Conservation (phyloP, 371 early-diverging fungal species). For the Lichtheimia corymbifera region DNA sequence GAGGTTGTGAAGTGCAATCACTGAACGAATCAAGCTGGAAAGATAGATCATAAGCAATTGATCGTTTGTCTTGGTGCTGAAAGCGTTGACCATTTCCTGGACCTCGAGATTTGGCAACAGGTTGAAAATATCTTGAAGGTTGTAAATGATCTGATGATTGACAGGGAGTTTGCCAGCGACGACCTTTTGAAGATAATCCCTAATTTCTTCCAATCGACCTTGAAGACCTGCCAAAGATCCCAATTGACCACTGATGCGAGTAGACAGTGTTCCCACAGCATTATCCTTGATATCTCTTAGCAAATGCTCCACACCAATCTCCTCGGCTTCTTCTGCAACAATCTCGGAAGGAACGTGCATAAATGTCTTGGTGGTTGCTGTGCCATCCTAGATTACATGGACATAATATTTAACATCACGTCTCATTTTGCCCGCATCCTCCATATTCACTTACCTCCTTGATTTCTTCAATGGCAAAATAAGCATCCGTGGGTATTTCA, state of each 20-base stretch:
- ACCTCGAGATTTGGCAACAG: conserved; percentile 87
- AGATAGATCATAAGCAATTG: conserved; percentile 91
- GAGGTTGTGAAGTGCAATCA: conserved; percentile 94
- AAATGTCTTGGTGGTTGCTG: conserved; percentile 93
- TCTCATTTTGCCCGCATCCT: background rate
- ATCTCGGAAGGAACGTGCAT: conserved; percentile 94
- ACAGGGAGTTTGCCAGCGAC: conserved; percentile 83
- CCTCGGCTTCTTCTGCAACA: conserved; percentile 99
- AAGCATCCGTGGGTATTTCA: conserved; percentile 96
- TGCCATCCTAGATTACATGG: conserved; percentile 75
- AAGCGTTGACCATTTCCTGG: conserved; percentile 72
- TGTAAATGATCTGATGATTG: conserved; percentile 95
- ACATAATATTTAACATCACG: background rate
- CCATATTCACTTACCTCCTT: conserved; percentile 89
- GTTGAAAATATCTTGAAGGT: conserved; percentile 96
- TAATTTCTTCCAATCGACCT: conserved; percentile 82
- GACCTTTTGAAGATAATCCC: conserved; percentile 86
- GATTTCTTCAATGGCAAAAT: conserved; percentile 91
- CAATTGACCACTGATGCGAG: conserved; percentile 85
- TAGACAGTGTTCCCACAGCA: conserved; percentile 91
- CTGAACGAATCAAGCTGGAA: conserved; percentile 85
- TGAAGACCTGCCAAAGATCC: conserved; percentile 88
- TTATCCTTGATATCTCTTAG: conserved; percentile 98
- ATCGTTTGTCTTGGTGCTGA: conserved; percentile 95
- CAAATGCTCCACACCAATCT: conserved; percentile 99